Conservation (phyloP, 2,329 filamentous ascomycete species). For the Trichoderma semiorbis region DNA sequence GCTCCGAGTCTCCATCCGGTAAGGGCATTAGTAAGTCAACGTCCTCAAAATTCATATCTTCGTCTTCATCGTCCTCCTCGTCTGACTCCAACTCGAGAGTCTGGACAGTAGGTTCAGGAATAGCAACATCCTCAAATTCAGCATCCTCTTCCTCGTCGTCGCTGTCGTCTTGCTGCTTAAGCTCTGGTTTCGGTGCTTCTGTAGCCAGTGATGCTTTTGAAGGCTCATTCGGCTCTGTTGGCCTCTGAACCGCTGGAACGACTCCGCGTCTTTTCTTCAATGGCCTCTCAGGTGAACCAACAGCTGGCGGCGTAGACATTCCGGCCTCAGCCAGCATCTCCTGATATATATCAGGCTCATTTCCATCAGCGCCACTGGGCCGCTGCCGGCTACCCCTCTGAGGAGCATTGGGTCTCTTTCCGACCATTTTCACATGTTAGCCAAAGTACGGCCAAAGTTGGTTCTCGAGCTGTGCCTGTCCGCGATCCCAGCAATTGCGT, state of each 20-base stretch:
- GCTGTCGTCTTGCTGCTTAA: slow-evolving; percentile 22
- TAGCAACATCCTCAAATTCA: slow-evolving; percentile 49
- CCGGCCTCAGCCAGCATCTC: slow-evolving; percentile 51
- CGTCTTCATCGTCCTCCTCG: slow-evolving; percentile 40
- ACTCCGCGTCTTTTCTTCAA: slow-evolving; percentile 37
- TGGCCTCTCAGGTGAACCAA: slow-evolving; percentile 37
- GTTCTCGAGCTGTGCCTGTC: neutral
- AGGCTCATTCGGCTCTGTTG: neutral
- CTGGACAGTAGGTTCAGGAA: slow-evolving; percentile 48
- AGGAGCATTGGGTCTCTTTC: slow-evolving; percentile 29
- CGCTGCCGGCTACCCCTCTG: slow-evolving; percentile 24
- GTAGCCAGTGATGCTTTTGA: neutral
- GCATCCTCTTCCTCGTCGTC: slow-evolving; percentile 42
- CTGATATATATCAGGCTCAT: slow-evolving; percentile 42
- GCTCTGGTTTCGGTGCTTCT: neutral
- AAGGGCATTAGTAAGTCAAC: slow-evolving; percentile 40
- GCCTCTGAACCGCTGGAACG: slow-evolving; percentile 3
- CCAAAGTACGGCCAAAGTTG: neutral
- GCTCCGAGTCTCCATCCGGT: slow-evolving; percentile 22
- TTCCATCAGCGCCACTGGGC: slow-evolving; percentile 20
- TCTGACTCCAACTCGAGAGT: slow-evolving; percentile 50
- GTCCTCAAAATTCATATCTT: slow-evolving; percentile 47
- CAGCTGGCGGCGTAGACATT: slow-evolving; percentile 28
- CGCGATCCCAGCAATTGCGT: slow-evolving; percentile 21
- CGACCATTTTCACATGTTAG: slow-evolving; percentile 28